phyloP scores from a whole-genome alignment of 768 basidiomycete species.

The Lactarius vividus region DNA sequence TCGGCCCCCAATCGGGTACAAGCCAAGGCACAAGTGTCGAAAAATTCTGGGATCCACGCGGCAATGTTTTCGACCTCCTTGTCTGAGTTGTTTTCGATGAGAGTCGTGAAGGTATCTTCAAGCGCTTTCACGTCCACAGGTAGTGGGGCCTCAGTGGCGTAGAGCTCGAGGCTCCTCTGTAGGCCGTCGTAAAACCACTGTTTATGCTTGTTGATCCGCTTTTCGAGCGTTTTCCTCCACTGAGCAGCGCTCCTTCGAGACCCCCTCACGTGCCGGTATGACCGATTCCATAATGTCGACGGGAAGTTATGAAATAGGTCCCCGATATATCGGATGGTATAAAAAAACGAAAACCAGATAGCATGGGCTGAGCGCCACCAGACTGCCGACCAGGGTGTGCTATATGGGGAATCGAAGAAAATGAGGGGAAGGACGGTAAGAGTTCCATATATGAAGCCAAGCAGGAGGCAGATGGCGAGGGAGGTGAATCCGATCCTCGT shows the following conservation, averaged over 20 bases:
- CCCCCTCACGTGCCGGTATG: background rate
- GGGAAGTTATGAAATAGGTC: background rate
- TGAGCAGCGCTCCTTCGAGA: background rate
- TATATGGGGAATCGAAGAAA: background rate
- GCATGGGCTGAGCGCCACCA: background rate
- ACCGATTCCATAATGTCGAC: background rate
- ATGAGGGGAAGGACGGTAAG: background rate
- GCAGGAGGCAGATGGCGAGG: background rate
- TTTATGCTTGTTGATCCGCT: background rate
- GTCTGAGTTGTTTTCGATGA: background rate
- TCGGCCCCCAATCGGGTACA: no score
- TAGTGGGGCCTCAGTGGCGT: background rate
- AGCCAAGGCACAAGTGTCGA: background rate
- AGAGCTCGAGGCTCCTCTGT: background rate
- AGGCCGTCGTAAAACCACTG: background rate
- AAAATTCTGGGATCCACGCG: background rate
- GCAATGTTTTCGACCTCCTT: background rate
- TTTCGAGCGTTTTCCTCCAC: background rate
- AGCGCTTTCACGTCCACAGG: background rate
- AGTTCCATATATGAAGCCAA: background rate
- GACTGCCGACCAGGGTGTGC: background rate
- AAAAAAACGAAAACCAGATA: background rate
- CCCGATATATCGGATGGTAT: background rate
- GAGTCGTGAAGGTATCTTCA: background rate
- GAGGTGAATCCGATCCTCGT: background rate